Evolutionary conservation across 148 eudicot species (phyloP).

Genomic region (Vaccinium macrocarpon): DNA sequence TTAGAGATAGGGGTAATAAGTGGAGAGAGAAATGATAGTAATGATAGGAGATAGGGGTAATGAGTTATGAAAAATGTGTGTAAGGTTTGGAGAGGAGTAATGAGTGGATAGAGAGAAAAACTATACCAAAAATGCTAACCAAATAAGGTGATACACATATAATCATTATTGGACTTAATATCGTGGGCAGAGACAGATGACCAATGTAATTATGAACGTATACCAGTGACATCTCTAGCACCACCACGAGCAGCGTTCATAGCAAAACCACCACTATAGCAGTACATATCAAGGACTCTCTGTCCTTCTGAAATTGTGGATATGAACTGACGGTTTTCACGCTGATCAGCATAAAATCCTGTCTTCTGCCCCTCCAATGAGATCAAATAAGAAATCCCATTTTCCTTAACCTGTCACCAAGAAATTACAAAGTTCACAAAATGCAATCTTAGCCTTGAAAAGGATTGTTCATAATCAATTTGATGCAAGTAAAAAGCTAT

Average conservation of each 20-base stretch:
- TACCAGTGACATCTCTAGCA: slow-evolving; percentile 82
- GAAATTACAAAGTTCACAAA: slow-evolving; percentile 3
- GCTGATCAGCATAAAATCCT: slow-evolving; percentile 97
- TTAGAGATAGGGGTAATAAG: too few species aligned
- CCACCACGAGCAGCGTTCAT: slow-evolving; percentile 80
- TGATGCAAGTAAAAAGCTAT: not conserved
- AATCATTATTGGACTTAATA: not conserved
- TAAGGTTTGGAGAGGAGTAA: too few species aligned
- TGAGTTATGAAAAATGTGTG: too few species aligned
- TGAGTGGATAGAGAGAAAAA: too few species aligned
- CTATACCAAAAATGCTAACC: too few species aligned
- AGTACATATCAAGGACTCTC: slow-evolving; percentile 81
- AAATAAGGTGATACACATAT: too few species aligned
- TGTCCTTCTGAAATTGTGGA: slow-evolving; percentile 63
- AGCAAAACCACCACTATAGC: slow-evolving; percentile 96
- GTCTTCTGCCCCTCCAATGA: slow-evolving; percentile 94
- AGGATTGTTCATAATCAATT: not conserved
- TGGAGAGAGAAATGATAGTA: too few species aligned
- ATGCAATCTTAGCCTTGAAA: not conserved
- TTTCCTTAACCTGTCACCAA: slow-evolving; percentile 67
- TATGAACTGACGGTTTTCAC: slow-evolving; percentile 83
- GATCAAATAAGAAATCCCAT: slow-evolving; percentile 58
- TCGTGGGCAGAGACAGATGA: slow-evolving; percentile 1
- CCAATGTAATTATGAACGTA: not conserved
- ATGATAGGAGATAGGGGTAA: too few species aligned